Evolutionary conservation across 768 basidiomycete species (phyloP).

Genomic region (Tulasnella sp.): DNA sequence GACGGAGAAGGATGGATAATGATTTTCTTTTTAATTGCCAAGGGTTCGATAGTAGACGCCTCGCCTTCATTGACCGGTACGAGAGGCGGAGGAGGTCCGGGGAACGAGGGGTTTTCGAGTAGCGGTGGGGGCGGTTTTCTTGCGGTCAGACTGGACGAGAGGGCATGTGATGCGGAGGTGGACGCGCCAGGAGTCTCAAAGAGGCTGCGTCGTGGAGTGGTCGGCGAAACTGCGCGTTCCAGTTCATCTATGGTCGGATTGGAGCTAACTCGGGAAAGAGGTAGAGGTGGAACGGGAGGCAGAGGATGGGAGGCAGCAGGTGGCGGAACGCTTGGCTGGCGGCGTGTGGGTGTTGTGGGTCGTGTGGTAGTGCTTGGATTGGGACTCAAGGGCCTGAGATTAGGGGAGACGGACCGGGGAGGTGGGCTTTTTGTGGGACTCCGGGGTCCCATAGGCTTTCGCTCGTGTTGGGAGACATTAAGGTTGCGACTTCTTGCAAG

Average conservation of each 20-base stretch:
- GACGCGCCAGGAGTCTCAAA: background rate
- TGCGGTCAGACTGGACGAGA: too few relatives aligned
- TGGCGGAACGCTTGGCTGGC: slow-evolving; percentile 15
- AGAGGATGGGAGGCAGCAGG: slow-evolving; percentile 23
- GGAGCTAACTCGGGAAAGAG: slow-evolving; percentile 21
- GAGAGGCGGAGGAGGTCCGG: too few relatives aligned
- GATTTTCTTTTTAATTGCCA: slow-evolving; percentile 76
- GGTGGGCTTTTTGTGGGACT: slow-evolving; percentile 35
- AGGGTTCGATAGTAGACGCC: slow-evolving; percentile 51
- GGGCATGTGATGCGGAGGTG: background rate
- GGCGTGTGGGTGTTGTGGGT: background rate
- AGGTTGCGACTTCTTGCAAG: background rate
- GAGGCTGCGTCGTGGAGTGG: background rate
- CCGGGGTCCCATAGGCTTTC: slow-evolving; percentile 60
- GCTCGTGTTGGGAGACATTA: slow-evolving; percentile 15
- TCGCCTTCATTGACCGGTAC: too few relatives aligned
- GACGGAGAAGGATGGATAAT: slow-evolving; percentile 32
- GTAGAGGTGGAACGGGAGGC: slow-evolving; percentile 39
- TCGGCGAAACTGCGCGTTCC: slow-evolving; percentile 7
- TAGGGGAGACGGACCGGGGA: background rate
- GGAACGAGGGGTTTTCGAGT: too few relatives aligned
- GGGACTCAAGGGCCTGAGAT: background rate
- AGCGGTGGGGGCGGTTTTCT: too few relatives aligned
- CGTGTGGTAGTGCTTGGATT: background rate
- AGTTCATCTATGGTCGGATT: slow-evolving; percentile 7